Evolutionary conservation across 176 grass and related monocot species (phyloP), one percentile per base, ranked within the genome.

Genomic region (Elymus sibiricus): DNA sequence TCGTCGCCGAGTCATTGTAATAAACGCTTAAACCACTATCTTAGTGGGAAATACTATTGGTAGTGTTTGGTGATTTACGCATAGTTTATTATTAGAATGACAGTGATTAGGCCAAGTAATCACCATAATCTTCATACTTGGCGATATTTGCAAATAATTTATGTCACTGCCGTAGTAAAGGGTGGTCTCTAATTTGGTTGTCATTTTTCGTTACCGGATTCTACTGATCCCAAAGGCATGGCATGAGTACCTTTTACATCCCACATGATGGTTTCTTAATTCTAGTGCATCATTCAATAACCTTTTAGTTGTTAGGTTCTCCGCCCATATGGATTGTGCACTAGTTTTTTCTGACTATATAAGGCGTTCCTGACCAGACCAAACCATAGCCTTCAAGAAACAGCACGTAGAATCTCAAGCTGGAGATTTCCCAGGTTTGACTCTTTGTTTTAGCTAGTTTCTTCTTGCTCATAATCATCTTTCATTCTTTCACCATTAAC

Each of bases 11-110:
- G 4, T 75, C n/a, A 2, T 31, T 27, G 37, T n/a, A 9, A 37
- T 19, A 70, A 80, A 80, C 68, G 81, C 11, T 29, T 25, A 29
- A 53, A 87, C 68, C 75, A 91, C 81, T 80, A 40, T 31, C 76
- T 62, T 68, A 87, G 89, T 91, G 75, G 85, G 37, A 80, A 87
- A 84, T 84, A n/a, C 85, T 84, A 80, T 87, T 17, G 15, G 13
- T 76, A 80, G 85, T 87, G 89, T 77, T 9, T 9, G 38, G 69
- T 84, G 81, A 87, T 91, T 84, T 80, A 6, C 47, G 68, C 76
- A 78, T 87, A 90, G 22, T 80, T 69, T 90, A 84, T 13, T 11
- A 87, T 80, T 87, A 70, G 0, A 38, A n/a, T 17, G 40, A 49
- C 12, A 55, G 21, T 3, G 39, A 76, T 61, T 80, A 60, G 62